Base-by-base conservation (phyloP, 1,139 yeast genomes). In the Magnusiomyces tetraspermus region DNA sequence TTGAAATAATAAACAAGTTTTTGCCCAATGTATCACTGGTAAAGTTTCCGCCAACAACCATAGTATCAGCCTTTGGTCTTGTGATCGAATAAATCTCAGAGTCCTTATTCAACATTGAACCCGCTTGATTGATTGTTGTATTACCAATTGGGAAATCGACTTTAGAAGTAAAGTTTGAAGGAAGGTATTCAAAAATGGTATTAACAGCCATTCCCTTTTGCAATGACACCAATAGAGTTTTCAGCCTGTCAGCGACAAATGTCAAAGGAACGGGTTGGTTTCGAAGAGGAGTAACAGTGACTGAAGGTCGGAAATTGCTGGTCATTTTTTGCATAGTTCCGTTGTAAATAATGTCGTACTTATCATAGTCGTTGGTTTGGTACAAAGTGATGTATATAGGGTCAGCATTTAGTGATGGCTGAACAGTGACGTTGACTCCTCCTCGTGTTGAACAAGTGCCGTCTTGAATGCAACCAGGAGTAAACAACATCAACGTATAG, bases 391-490 rank as follows among this genome's bases (percentile, higher is more conserved):
- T 33, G 70, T 68, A 62, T 1, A 75, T 59, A 0, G 77, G 70
- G 21, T 75, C 76, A 10, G 67, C 62, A 17, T 44, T 19, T 3
- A 19, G 40, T 22, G 51, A 23, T 10, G 52, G 37, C 57, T 72
- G 72, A 1, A 90, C 73, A 0, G 95, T 76, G 0, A 84, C 96
- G 60, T 86, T 85, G 4, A 87, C 92, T 31, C 80, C 78, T 4
- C 95, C 89, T 65, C 99, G 77, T 23, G 71, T 59, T 26, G 66
- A 61, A 68, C 99, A 92, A 0, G 95, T 77, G 46, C 73, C 70
- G 64, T 87, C 96, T 10, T 63, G 67, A 1, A 70, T 57, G 69
- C 99, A 92, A 0, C 98, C 97, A 0, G 97, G 97, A 0, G 98
- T 92, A 59, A 78, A 81, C 54, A 90, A 62, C 52, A 80, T 72